Evolutionary conservation across 1,284 basidiomycete genomes (phyloP).

Genomic region (Thelephora terrestris): DNA sequence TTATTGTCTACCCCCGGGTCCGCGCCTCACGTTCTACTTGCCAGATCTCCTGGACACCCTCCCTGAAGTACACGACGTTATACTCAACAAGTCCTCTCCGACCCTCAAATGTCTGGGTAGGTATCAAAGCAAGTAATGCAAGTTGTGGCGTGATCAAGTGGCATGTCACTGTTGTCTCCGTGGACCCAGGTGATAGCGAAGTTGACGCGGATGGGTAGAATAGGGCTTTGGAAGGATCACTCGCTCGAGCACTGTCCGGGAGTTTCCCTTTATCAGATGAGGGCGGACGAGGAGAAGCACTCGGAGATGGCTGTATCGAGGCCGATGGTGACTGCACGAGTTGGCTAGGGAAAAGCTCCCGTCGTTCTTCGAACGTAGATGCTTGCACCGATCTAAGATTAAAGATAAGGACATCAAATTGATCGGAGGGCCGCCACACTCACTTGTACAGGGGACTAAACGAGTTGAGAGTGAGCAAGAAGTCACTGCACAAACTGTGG

Average conservation of each 20-base stretch:
- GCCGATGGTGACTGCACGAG: constrained; percentile 1
- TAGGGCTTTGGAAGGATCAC: constrained; percentile 13
- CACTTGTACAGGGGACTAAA: constrained; percentile 83
- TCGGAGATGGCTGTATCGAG: constrained; percentile 8
- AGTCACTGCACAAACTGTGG: constrained; percentile 85
- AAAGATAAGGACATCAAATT: too few species aligned
- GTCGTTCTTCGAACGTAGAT: too few species aligned
- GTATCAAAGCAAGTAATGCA: constrained; percentile 74
- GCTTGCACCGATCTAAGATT: too few species aligned
- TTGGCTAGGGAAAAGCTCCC: too few species aligned
- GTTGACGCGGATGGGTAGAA: constrained; percentile 49
- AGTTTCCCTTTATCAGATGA: constrained; percentile 8
- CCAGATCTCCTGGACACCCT: constrained; percentile 70
- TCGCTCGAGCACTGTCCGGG: not conserved
- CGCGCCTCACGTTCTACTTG: constrained; percentile 54
- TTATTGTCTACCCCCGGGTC: not conserved
- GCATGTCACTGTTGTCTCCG: constrained; percentile 72
- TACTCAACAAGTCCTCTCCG: constrained; percentile 83
- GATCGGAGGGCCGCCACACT: constrained; percentile 9
- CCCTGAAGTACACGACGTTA: constrained; percentile 84
- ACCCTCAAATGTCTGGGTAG: constrained; percentile 70
- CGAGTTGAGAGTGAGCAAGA: constrained; percentile 78
- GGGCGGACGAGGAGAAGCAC: constrained; percentile 8
- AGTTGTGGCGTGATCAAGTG: constrained; percentile 78
- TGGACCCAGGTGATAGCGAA: constrained; percentile 47